Base-by-base conservation (phyloP, 345 rosid genomes). In the Acer saccharum region DNA sequence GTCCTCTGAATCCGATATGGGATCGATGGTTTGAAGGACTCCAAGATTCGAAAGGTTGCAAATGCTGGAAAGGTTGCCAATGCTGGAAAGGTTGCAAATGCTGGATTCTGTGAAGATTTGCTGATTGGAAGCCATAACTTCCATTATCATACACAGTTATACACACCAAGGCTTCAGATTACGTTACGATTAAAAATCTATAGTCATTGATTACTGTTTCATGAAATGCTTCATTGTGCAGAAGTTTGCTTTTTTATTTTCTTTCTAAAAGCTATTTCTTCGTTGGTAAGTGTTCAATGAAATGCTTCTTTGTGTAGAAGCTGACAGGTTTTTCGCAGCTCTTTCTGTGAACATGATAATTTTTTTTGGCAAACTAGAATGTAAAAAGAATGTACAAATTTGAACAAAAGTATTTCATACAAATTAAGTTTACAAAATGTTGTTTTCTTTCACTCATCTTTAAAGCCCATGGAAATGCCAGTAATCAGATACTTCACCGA, bases 21-120 rank as follows among this genome's bases (percentile, higher is more conserved):
- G 98, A 95, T 76, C 90, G 87, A 71, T 95, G 98, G 98, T 95
- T 95, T 60, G 92, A 93, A 81, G 83, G 93, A 11, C 93, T 94
- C 16, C 83, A 77, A 71, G 91, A 93, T 50, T 85, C 89, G 0
- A 80, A 83, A 75, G 78, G 97, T 48, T 93, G 98, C 89, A 32
- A 32, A 0, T 32, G 35, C 35, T 32, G 35, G 35, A 32, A 32
- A 32, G 0, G 35, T 32, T 32, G 35, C 35, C 3, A 32, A 3
- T 32, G 35, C 35, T 32, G 35, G 0, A 80, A 83, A 77, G 78
- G 97, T 48, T 93, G 98, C 89, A 87, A 85, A 4, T 35, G 39
- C 6, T 35, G 85, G 93, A 86, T 91, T 57, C 89, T 95, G 52
- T 90, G 84, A 87, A 69, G 68, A 58, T 76, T 58, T 58, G 81